phyloP scores from a whole-genome alignment of 1,139 yeast genomes.

The Yamadazyma diospyri region DNA sequence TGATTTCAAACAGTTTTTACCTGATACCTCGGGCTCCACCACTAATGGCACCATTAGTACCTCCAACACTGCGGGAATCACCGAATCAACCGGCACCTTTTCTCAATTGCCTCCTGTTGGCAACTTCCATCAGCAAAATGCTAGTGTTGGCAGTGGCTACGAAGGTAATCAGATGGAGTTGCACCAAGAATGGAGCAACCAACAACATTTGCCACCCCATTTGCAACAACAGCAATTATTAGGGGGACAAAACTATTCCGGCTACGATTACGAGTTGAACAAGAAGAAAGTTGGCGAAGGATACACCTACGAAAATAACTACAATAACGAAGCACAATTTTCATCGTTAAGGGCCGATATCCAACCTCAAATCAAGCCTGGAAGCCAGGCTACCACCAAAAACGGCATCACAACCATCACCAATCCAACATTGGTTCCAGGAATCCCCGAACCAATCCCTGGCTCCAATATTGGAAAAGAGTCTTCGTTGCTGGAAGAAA shows the following conservation, averaged over 20 bases:
- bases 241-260: conserved; percentile 1
- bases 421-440: conserved; percentile 75
- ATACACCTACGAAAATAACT: conserved; percentile 28
- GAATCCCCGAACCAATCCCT: conserved; percentile 81
- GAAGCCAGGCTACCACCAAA: conserved; percentile 14
- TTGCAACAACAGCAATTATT: neutral
- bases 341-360: conserved; percentile 50
- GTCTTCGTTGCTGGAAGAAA: conserved; percentile 73
- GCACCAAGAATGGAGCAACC: conserved; percentile 11
- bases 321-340: conserved; percentile 45
- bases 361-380: conserved; percentile 24
- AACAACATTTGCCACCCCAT: no score
- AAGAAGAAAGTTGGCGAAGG: conserved; percentile 26
- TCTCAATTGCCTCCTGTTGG: conserved; percentile 92
- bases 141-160: conserved; percentile 25
- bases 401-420: conserved; percentile 24
- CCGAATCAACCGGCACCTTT: conserved; percentile 20
- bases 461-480: conserved; percentile 53
- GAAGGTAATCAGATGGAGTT: conserved; percentile 10
- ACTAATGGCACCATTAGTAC: conserved; percentile 21
- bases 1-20: conserved; percentile 92
- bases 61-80: conserved; percentile 6
- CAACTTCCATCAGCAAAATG: conserved; percentile 80
- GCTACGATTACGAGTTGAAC: conserved; percentile 3
- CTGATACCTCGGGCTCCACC: conserved; percentile 60